A percentile compares a stretch with the other conserved stretches of the same genome.
These are phyloP conservation scores for Leonotis leonurus DNA, from an alignment of 257 asterid species.

Conservation along the genomic window DNA sequence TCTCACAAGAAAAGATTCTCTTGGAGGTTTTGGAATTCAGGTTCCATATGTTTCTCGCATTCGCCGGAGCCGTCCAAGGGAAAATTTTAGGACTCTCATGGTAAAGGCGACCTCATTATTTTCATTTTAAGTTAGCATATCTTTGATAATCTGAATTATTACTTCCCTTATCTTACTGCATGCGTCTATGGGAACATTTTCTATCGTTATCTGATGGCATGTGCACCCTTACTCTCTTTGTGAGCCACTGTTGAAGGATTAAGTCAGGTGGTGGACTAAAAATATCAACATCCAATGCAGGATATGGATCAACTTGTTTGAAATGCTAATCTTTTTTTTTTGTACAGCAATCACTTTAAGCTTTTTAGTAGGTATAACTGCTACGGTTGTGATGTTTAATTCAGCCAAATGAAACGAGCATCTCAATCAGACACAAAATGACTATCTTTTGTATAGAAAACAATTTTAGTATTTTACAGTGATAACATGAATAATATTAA, in stretches of 20 bases:
- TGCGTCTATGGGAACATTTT: constrained; percentile 8
- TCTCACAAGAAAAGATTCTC: constrained; percentile 61
- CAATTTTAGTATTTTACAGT: constrained; percentile 18
- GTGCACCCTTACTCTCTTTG: background rate
- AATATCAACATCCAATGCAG: background rate
- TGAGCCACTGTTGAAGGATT: constrained; percentile 6
- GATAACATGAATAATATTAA: constrained; percentile 20
- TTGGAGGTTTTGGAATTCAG: constrained; percentile 82
- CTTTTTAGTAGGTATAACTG: constrained; percentile 24
- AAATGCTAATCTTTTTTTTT: background rate
- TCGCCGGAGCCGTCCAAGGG: constrained; percentile 94
- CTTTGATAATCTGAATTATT: background rate
- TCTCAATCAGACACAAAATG: constrained; percentile 28
- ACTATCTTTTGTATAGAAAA: constrained; percentile 20
- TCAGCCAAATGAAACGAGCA: constrained; percentile 38
- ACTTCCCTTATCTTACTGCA: constrained; percentile 4
- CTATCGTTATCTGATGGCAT: background rate
- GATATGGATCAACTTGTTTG: background rate
- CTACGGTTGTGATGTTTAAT: constrained; percentile 28
- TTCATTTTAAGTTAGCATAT: background rate
- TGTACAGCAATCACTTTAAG: background rate
- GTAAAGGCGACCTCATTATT: constrained; percentile 38
- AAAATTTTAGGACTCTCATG: constrained; percentile 59
- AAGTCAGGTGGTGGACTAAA: background rate
- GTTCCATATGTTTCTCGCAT: constrained; percentile 81